Base-by-base conservation (phyloP, 306 rosid genomes). In the Sindora glabra region DNA sequence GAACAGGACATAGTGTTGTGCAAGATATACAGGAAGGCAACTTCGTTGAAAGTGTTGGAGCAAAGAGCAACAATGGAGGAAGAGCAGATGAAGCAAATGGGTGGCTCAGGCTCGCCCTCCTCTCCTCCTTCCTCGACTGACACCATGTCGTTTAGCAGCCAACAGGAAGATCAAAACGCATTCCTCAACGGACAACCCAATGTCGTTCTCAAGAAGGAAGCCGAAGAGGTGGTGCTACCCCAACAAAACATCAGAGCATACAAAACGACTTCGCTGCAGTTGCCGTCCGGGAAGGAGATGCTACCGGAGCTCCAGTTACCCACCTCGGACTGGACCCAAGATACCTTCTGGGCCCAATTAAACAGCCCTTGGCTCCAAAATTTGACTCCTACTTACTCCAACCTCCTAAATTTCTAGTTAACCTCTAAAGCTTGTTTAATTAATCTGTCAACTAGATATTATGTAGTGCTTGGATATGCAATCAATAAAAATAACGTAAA, bases 21-120 rank as follows among this genome's bases (percentile, higher is more conserved):
- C 82, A 92, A 89, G 78, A 87, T 92, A 55, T 92, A 92, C 15
- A 56, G 92, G 64, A 92, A 92, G 80, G 99, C 99, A 55, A 92
- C 99, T 60, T 89, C 99, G 0, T 78, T 92, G 94, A 92, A 92
- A 58, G 99, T 84, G 36, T 49, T 92, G 8, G 99, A 92, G 72
- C 87, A 88, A 66, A 92, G 95, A 37, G 96, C 96, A 64, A 86
- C 86, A 16, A 60, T 58, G 58, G 96, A 86, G 65, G 94, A 83
- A 74, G 94, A 89, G 54, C 9, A 13, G 49, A 71, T 53, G 65
- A 86, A 70, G 72, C 79, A 37, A 64, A 48, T 83, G 47, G 33
- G 55, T 3, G 34, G 34, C 0, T 61, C 47, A 27, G 75, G 77
- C 13, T 81, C 80, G 42, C 79, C 81, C 13, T 56, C 79, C 0